Evolutionary conservation across 2,329 filamentous ascomycete genomes (phyloP), one percentile per base, ranked within the genome.

Genomic region (Leptographium lundbergii): DNA sequence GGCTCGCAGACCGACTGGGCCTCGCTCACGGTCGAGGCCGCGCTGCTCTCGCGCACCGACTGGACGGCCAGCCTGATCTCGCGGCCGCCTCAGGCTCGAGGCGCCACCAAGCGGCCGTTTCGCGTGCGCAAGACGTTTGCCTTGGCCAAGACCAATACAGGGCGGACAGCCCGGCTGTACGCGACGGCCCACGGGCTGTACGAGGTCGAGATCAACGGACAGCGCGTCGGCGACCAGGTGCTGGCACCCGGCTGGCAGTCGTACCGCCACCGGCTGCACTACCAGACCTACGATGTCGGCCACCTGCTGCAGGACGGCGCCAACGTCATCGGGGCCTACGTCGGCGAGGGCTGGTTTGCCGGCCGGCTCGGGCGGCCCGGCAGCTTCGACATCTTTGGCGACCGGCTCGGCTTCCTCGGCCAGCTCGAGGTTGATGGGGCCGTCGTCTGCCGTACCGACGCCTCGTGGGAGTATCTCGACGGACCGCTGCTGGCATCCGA

Each of bases 281-380:
- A 77, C 58, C 70, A 76, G 62, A 71, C 69, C 0, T 74, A 71
- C 60, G 74, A 78, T 63, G 71, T 77, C 4, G 68, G 66, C 4
- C 47, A 63, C 0, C 65, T 72, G 1, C 56, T 76, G 7, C 54
- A 61, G 6, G 64, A 64, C 2, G 59, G 63, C 5, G 65, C 63
- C 10, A 62, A 60, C 24, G 65, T 66, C 0, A 66, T 77, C 56
- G 70, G 65, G 1, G 69, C 72, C 6, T 68, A 72, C 22, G 70
- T 77, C 27, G 74, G 67, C 7, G 74, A 76, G 64, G 76, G 76
- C 3, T 79, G 75, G 76, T 77, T 70, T 56, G 62, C 65, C 54
- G 71, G 72, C 7, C 66, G 71, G 9, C 64, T 74, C 6, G 68
- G 68, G 1, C 22, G 57, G 27, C 51, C 19, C 55, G 56, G 36